phyloP scores from a whole-genome alignment of 2,329 filamentous ascomycete genomes.

The Sporothrix brasiliensis region DNA sequence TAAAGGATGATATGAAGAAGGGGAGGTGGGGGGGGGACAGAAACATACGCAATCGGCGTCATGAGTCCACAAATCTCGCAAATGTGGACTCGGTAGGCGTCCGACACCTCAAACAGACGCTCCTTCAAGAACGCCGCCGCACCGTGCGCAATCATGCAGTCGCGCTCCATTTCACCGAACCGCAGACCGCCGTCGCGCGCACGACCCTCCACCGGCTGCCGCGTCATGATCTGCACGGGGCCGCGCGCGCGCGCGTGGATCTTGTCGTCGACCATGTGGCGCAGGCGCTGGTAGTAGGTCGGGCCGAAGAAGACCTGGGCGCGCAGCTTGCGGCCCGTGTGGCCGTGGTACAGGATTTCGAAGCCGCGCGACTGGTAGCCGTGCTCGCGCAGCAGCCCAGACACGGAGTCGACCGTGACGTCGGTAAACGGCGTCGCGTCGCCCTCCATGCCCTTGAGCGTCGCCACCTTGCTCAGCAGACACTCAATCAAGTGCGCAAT shows the following conservation, averaged over 20 bases:
- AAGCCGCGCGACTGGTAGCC: constrained; percentile 97
- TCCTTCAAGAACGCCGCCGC: constrained; percentile 97
- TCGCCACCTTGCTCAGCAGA: constrained; percentile 92
- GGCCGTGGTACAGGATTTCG: constrained; percentile 98
- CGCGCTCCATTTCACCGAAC: constrained; percentile 99
- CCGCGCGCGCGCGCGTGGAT: constrained; percentile 98
- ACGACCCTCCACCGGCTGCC: constrained; percentile 97
- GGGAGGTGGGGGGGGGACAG: neutral
- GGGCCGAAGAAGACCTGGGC: constrained; percentile 96
- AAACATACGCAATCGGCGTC: constrained; percentile 95
- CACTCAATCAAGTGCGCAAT: constrained; percentile 99
- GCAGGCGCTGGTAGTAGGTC: constrained; percentile 97
- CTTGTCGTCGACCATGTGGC: constrained; percentile 99
- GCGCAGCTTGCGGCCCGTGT: constrained; percentile 90
- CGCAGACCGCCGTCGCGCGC: constrained; percentile 95
- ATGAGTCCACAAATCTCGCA: constrained; percentile 98
- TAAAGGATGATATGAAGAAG: neutral
- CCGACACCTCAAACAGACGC: constrained; percentile 93
- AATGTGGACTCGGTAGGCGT: constrained; percentile 96
- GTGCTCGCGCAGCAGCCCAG: constrained; percentile 79
- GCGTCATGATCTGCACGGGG: constrained; percentile 93
- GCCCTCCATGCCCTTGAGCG: constrained; percentile 90
- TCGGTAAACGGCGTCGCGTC: constrained; percentile 98
- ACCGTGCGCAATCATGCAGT: constrained; percentile 99
- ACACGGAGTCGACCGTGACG: constrained; percentile 93